Base-by-base conservation (phyloP, 768 basidiomycete genomes). In the Suillus alpinus region DNA sequence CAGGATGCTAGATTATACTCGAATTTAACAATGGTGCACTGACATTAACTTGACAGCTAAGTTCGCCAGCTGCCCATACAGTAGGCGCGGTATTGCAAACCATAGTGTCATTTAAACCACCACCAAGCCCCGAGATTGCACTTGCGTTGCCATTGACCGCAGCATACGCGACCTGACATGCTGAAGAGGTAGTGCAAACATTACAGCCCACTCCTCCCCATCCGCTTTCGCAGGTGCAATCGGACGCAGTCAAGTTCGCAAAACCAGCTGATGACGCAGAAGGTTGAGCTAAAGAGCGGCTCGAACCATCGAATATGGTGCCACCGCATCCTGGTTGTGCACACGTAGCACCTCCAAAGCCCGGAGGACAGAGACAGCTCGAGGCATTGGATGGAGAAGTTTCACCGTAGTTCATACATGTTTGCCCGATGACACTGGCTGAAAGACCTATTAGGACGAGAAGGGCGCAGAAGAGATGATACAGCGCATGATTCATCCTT, bases 31-130 rank as follows among this genome's bases (percentile, higher is more conserved):
- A 40, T 20, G n/a, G 13, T 6, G 23, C 2, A 82, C 88, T 58
- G 74, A 94, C 94, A 59, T 84, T 79, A 13, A 96, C 94, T 58
- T 80, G 76, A 75, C 95, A 98, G 63, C 91, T 91, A 80, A 95
- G 86, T 71, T 94, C 86, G 4, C 92, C 83, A 2, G 89, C 81
- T 1, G 94, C 87, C 67, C 82, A 96, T 9, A 95, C 90, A 52
- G 79, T 78, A 0, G 93, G 81, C 8, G 80, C 66, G 12, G 82
- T 82, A 66, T 86, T 93, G 75, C 94, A 96, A 2, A 84, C 81
- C 64, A 95, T 69, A 3, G 87, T 87, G n/a, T 80, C 72, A 63
- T 94, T 91, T 43, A 80, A 71, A 7, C 77, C 77, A 36, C 67
- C 74, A 23, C 62, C 61, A 16, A 74, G 63, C 13, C 72, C 65